Conservation (phyloP, 2,329 filamentous ascomycete genomes). For the Amauroascus niger region DNA sequence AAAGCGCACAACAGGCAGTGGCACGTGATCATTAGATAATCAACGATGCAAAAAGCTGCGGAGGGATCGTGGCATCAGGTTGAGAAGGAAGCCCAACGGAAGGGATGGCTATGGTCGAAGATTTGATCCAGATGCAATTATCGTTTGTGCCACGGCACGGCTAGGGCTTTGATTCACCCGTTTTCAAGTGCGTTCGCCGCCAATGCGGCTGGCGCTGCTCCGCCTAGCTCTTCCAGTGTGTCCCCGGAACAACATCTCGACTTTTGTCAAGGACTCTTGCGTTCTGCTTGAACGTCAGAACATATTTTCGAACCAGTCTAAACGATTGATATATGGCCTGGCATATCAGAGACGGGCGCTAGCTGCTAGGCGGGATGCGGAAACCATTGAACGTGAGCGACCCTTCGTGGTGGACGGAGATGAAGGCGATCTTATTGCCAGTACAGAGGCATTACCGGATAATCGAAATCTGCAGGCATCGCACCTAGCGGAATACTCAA, state of each 20-base stretch:
- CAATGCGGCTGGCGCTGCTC: conserved; percentile 12
- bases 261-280: not conserved
- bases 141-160: not conserved
- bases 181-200: conserved; percentile 8
- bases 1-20: not conserved
- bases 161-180: not conserved
- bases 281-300: not conserved
- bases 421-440: not conserved
- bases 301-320: not conserved
- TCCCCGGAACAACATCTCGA: not conserved
- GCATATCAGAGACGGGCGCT: not conserved
- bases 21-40: not conserved
- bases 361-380: not conserved
- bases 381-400: not conserved
- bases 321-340: not conserved
- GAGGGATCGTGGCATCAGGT: not conserved
- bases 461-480: not conserved
- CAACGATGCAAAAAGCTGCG: not conserved
- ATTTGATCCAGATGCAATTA: not conserved
- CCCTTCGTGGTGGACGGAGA: not conserved
- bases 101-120: conserved; percentile 25
- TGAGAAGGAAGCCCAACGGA: not conserved
- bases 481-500: not conserved
- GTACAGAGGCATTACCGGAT: not conserved
- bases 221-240: conserved; percentile 2